These are phyloP conservation scores for Vigna hirtella DNA, from an alignment of 306 rosid genomes.

Conservation along the genomic window DNA sequence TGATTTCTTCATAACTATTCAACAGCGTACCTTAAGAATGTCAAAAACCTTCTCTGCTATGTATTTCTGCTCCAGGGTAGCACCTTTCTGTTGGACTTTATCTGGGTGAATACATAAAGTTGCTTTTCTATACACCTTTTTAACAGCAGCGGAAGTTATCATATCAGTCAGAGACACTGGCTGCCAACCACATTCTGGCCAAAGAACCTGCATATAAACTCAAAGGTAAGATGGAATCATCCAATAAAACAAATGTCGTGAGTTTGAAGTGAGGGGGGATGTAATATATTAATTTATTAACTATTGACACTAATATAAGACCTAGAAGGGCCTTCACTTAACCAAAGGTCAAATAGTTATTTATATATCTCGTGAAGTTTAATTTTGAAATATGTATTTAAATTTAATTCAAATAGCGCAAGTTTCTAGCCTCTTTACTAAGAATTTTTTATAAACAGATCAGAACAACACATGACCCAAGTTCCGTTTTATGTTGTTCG, in stretches of 20 bases:
- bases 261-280: background rate
- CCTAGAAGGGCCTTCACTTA: constrained; percentile 5
- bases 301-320: background rate
- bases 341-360: constrained; percentile 19
- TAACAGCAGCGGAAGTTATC: constrained; percentile 78
- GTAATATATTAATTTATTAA: background rate
- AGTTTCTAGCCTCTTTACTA: background rate
- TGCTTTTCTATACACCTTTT: constrained; percentile 83
- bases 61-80: constrained; percentile 75
- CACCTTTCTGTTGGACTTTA: constrained; percentile 94
- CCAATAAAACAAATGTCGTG: constrained; percentile 24
- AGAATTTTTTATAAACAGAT: background rate
- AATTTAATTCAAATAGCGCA: background rate
- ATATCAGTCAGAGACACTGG: constrained; percentile 79
- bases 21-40: constrained; percentile 73
- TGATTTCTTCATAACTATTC: constrained; percentile 28
- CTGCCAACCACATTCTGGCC: constrained; percentile 88
- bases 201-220: constrained; percentile 70
- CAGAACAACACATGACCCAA: background rate
- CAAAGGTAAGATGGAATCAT: constrained; percentile 35
- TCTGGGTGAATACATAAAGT: constrained; percentile 84
- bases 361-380: background rate
- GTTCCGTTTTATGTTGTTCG: background rate
- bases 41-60: constrained; percentile 94
- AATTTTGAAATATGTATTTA: background rate